phyloP scores from a whole-genome alignment of 257 asterid species.

The Plectranthus barbatus region DNA sequence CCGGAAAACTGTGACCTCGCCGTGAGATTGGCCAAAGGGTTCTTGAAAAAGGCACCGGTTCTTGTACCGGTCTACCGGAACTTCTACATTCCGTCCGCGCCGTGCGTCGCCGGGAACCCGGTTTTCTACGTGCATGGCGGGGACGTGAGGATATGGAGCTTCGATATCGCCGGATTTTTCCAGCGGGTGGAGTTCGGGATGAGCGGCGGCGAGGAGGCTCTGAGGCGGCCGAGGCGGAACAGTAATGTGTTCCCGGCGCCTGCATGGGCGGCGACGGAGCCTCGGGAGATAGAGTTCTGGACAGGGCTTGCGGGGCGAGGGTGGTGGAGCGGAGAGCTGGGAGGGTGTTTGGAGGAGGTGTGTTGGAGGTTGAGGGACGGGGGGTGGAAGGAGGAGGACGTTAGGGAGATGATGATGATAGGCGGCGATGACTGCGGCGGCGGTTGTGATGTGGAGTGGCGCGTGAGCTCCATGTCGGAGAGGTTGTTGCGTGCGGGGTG shows the following conservation, averaged over 20 bases:
- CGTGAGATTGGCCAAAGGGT: constrained; percentile 26
- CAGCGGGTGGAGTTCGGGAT: constrained; percentile 37
- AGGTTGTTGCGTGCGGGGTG: constrained; percentile 69
- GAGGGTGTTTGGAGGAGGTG: constrained; percentile 52
- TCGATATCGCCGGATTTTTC: constrained; percentile 67
- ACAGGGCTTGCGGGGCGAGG: constrained; percentile 32
- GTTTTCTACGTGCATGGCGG: constrained; percentile 64
- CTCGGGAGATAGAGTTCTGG: constrained; percentile 69
- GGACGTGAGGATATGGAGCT: constrained; percentile 55
- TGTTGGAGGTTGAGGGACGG: constrained; percentile 53
- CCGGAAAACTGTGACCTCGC: constrained; percentile 49
- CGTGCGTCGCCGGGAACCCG: constrained; percentile 76
- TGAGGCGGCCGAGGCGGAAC: constrained; percentile 15
- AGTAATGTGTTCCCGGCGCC: constrained; percentile 35
- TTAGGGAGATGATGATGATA: constrained; percentile 86
- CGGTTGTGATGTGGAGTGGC: constrained; percentile 32
- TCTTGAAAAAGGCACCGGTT: constrained; percentile 36
- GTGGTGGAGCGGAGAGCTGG: constrained; percentile 65
- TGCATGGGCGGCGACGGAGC: constrained; percentile 91
- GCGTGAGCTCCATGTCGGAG: constrained; percentile 37
- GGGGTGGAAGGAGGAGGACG: constrained; percentile 91
- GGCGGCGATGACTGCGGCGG: constrained; percentile 41
- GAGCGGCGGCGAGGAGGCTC: constrained; percentile 17
- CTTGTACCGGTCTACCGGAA: constrained; percentile 64
- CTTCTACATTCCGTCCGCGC: constrained; percentile 59